Conservation (phyloP, 805 yeast species). For the Candida hungchunana region DNA sequence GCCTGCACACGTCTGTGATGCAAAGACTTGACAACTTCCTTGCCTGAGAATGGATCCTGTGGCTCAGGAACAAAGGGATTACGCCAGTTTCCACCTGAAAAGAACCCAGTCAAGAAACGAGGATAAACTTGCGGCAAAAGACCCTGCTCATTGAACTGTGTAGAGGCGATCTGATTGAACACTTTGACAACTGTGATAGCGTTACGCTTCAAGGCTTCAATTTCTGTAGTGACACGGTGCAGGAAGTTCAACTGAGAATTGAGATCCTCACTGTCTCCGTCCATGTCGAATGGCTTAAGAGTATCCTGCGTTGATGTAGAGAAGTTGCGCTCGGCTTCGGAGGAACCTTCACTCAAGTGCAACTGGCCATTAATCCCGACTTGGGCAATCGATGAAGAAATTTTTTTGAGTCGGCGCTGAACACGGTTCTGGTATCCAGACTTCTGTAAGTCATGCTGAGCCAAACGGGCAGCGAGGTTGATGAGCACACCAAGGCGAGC, state of each 20-base stretch:
- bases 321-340: conserved; percentile 5
- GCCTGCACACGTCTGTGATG: conserved; percentile 32
- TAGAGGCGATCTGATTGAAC: conserved; percentile 26
- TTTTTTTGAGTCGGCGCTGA: conserved; percentile 44
- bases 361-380: conserved; percentile 61
- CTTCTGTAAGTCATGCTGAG: conserved; percentile 45
- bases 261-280: conserved; percentile 11
- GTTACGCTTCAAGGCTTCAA: conserved; percentile 32
- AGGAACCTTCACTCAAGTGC: conserved; percentile 36
- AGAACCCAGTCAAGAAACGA: conserved; percentile 58
- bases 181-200: conserved; percentile 28
- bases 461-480: conserved; percentile 52
- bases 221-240: conserved; percentile 37
- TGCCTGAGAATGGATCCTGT: conserved; percentile 25
- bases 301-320: conserved; percentile 26
- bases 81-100: conserved; percentile 77
- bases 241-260: conserved; percentile 27
- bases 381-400: conserved; percentile 54
- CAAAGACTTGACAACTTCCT: conserved; percentile 23
- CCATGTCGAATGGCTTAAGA: conserved; percentile 9
- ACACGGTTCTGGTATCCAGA: conserved; percentile 45
- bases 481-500: conserved; percentile 49
- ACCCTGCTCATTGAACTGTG: conserved; percentile 27
- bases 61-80: conserved; percentile 56
- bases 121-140: conserved; percentile 63